Evolutionary conservation across 495 filamentous ascomycete genomes (phyloP).

Genomic region (Parathielavia appendiculata): DNA sequence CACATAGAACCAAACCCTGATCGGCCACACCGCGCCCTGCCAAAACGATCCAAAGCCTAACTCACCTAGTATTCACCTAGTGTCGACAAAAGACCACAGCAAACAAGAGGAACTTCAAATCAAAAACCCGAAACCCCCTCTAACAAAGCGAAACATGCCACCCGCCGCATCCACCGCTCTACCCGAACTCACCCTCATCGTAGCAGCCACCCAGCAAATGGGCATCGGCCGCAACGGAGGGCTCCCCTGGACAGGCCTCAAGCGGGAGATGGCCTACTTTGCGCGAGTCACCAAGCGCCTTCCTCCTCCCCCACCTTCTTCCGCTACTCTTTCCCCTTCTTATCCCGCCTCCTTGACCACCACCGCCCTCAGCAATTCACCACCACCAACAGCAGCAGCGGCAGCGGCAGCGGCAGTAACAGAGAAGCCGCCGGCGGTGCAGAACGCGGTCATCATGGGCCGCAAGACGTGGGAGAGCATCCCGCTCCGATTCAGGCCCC

Average conservation of each 20-base stretch:
- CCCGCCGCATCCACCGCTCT: slow-evolving; percentile 32
- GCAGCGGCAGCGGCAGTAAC: no score
- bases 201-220: slow-evolving; percentile 69
- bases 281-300: slow-evolving; percentile 76
- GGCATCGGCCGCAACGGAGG: slow-evolving; percentile 78
- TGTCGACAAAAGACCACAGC: no score
- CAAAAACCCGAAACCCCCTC: not conserved
- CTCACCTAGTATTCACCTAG: no score
- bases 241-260: slow-evolving; percentile 85
- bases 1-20: no score
- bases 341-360: not conserved
- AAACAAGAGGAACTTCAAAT: not conserved
- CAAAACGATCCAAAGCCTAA: no score
- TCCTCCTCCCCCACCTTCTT: slow-evolving; percentile 14
- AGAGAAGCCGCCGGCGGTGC: not conserved
- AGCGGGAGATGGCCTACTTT: slow-evolving; percentile 90
- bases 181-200: slow-evolving; percentile 63
- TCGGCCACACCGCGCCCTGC: no score
- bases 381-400: not conserved
- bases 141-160: not conserved
- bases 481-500: slow-evolving; percentile 67
- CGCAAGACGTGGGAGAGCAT: slow-evolving; percentile 93
- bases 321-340: not conserved
- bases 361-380: not conserved
- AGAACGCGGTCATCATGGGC: slow-evolving; percentile 92